Conservation (phyloP, 2,329 filamentous ascomycete genomes). For the Macrophomina phaseolina region DNA sequence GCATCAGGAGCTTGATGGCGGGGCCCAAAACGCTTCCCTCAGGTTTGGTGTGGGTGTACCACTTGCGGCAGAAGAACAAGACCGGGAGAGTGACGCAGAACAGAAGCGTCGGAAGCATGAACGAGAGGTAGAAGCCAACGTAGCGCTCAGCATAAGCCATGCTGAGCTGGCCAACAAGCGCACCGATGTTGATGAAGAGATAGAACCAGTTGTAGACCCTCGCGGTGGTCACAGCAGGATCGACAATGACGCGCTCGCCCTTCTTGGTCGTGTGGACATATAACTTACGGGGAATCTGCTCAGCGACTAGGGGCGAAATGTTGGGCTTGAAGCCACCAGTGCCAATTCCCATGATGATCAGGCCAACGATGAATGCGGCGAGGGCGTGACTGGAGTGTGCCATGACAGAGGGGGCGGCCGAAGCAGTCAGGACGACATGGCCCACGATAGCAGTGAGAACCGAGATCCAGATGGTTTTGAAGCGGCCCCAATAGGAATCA, state of each 20-base stretch:
- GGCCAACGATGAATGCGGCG: slow-evolving; percentile 61
- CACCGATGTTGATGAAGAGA: slow-evolving; percentile 47
- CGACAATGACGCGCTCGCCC: slow-evolving; percentile 67
- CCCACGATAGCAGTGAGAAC: slow-evolving; percentile 64
- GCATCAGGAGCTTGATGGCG: slow-evolving; percentile 64
- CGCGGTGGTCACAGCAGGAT: slow-evolving; percentile 69
- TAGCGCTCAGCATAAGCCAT: slow-evolving; percentile 49
- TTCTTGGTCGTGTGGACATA: slow-evolving; percentile 52
- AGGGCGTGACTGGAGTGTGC: slow-evolving; percentile 55
- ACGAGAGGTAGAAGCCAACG: slow-evolving; percentile 77
- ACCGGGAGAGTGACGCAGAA: slow-evolving; percentile 67
- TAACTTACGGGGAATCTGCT: slow-evolving; percentile 67
- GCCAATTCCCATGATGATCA: slow-evolving; percentile 69
- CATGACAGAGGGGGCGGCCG: slow-evolving; percentile 60
- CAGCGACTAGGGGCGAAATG: slow-evolving; percentile 61
- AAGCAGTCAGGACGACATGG: slow-evolving; percentile 60
- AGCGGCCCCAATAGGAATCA: slow-evolving; percentile 66
- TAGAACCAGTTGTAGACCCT: slow-evolving; percentile 67
- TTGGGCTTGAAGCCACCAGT: slow-evolving; percentile 75
- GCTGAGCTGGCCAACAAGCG: slow-evolving; percentile 42
- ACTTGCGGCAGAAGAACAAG: slow-evolving; percentile 64
- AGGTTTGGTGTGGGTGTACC: slow-evolving; percentile 66
- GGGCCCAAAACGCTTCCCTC: slow-evolving; percentile 72
- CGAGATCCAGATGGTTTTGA: slow-evolving; percentile 64
- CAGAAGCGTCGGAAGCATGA: slow-evolving; percentile 68